Conservation (phyloP, 305 asterid species). For the Fraxinus albicans region DNA sequence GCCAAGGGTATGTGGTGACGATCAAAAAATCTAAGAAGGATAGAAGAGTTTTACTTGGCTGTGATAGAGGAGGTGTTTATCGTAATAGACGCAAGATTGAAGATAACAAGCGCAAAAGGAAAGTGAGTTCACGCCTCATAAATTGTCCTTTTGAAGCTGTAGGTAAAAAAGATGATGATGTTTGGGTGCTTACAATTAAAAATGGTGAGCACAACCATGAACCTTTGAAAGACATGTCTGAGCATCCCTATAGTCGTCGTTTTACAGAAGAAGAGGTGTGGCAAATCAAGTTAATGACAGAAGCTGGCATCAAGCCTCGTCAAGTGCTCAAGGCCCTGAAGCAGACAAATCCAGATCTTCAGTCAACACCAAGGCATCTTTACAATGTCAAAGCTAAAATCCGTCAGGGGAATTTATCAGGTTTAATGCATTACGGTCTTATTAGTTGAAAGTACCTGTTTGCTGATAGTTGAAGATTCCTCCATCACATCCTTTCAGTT, state of each 20-base stretch:
- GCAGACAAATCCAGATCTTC: constrained; percentile 47
- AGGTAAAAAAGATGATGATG: constrained; percentile 51
- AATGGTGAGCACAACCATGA: constrained; percentile 53
- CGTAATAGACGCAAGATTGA: constrained; percentile 44
- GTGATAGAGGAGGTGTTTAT: constrained; percentile 53
- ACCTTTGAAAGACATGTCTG: constrained; percentile 49
- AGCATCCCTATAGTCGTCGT: constrained; percentile 50
- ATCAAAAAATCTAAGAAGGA: constrained; percentile 48
- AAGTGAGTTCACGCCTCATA: constrained; percentile 46
- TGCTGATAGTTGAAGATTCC: neutral
- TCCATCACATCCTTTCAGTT: neutral
- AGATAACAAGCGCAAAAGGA: constrained; percentile 47
- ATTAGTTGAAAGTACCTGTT: neutral
- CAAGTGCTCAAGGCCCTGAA: constrained; percentile 44
- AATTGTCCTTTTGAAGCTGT: constrained; percentile 53
- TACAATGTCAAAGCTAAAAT: constrained; percentile 52
- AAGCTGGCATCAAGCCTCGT: constrained; percentile 48
- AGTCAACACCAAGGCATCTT: constrained; percentile 48
- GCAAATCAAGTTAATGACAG: constrained; percentile 45
- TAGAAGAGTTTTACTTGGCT: constrained; percentile 53
- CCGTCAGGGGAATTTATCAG: constrained; percentile 40
- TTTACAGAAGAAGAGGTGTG: constrained; percentile 42
- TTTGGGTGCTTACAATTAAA: constrained; percentile 42
- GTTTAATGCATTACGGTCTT: constrained; percentile 11
- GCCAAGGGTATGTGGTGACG: constrained; percentile 48